Evolutionary conservation across 495 filamentous ascomycete genomes (phyloP).

Genomic region (Talaromyces liani): DNA sequence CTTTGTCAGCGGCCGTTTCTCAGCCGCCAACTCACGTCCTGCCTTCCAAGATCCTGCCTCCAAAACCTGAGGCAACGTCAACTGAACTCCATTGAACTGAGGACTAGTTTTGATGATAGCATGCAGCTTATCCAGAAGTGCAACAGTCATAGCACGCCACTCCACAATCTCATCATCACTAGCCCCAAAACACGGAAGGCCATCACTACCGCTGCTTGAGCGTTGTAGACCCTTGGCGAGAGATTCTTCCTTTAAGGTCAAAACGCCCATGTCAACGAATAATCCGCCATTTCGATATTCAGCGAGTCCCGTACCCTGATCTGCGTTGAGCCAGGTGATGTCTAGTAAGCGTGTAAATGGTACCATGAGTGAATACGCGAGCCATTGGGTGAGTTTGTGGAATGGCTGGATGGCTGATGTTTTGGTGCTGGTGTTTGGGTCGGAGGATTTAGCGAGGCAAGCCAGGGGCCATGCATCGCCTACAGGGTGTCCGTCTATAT

Average conservation of each 20-base stretch:
- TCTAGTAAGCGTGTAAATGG: slow-evolving; percentile 73
- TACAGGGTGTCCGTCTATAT: slow-evolving; percentile 41
- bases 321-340: slow-evolving; percentile 68
- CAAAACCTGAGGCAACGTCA: slow-evolving; percentile 71
- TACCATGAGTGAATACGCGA: slow-evolving; percentile 82
- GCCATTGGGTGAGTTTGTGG: slow-evolving; percentile 89
- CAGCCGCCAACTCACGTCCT: slow-evolving; percentile 33
- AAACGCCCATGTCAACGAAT: slow-evolving; percentile 73
- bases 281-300: slow-evolving; percentile 87
- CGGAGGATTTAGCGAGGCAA: slow-evolving; percentile 14
- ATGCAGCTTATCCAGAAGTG: slow-evolving; percentile 72
- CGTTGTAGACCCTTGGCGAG: background rate
- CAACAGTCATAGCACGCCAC: slow-evolving; percentile 77
- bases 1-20: slow-evolving; percentile 29
- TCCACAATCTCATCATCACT: slow-evolving; percentile 70
- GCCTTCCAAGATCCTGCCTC: slow-evolving; percentile 80
- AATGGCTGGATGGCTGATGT: slow-evolving; percentile 42
- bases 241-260: slow-evolving; percentile 21
- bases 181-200: background rate
- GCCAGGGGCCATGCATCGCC: slow-evolving; percentile 51
- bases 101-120: slow-evolving; percentile 50
- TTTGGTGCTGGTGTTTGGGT: slow-evolving; percentile 6
- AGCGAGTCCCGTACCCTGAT: slow-evolving; percentile 75
- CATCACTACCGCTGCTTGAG: background rate
- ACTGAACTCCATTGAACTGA: slow-evolving; percentile 43